Evolutionary conservation across 1,139 yeast genomes (phyloP).

Genomic region (Nakaseomyces delphensis): DNA sequence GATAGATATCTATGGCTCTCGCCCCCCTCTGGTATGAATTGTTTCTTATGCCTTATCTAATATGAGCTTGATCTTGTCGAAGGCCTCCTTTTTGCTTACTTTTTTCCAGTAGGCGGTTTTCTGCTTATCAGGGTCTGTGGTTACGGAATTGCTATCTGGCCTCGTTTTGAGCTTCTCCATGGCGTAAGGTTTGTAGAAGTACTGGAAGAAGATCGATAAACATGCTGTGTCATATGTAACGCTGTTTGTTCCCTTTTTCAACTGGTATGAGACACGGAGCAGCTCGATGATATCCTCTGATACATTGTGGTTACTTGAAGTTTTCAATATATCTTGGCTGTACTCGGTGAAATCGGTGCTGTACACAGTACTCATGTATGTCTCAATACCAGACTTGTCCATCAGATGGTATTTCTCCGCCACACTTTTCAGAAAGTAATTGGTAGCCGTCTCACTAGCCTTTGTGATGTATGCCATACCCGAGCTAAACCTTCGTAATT

Average conservation of each 20-base stretch:
- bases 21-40: too few species aligned
- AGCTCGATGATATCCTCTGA: constrained; percentile 18
- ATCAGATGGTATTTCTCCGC: constrained; percentile 16
- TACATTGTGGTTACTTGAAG: constrained; percentile 15
- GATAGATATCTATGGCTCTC: too few species aligned
- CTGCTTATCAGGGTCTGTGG: neutral
- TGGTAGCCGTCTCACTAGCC: constrained; percentile 24
- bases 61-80: constrained; percentile 24
- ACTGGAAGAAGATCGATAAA: constrained; percentile 26
- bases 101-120: constrained; percentile 18
- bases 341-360: constrained; percentile 20
- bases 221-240: constrained; percentile 29
- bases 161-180: constrained; percentile 8
- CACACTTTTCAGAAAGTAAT: constrained; percentile 19
- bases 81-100: constrained; percentile 30
- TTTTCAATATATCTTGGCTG: constrained; percentile 19
- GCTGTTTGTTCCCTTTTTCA: constrained; percentile 29
- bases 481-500: constrained; percentile 65
- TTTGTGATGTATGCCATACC: constrained; percentile 43
- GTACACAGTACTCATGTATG: constrained; percentile 21
- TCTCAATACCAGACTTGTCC: constrained; percentile 25
- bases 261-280: constrained; percentile 23
- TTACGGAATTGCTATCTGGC: neutral
- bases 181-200: constrained; percentile 15
- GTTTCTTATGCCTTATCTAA: constrained; percentile 22